These are phyloP conservation scores for Cladosporium colombiae DNA, from an alignment of 2,329 filamentous ascomycete genomes.

Conservation along the genomic window DNA sequence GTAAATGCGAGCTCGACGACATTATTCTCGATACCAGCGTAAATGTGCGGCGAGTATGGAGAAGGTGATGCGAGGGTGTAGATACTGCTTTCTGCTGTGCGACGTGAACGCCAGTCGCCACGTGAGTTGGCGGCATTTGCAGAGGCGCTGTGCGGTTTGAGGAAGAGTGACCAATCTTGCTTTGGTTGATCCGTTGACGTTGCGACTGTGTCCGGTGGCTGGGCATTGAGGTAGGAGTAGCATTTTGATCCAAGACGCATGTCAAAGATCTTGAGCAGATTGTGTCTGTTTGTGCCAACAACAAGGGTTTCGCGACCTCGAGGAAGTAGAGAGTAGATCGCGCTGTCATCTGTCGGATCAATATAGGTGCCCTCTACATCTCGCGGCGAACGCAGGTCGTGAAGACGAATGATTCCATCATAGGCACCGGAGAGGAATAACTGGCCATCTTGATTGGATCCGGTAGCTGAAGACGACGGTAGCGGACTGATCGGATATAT, in stretches of 20 bases:
- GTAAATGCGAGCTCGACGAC: conserved; percentile 49
- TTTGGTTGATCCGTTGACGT: not conserved
- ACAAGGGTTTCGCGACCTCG: conserved; percentile 60
- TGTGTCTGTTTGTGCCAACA: conserved; percentile 58
- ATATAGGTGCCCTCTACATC: conserved; percentile 50
- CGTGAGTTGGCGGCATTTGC: not conserved
- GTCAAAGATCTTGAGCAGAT: conserved; percentile 64
- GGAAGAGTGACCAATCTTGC: conserved; percentile 48
- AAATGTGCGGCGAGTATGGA: conserved; percentile 46
- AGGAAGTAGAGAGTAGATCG: conserved; percentile 60
- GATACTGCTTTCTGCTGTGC: conserved; percentile 31
- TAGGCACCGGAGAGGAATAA: conserved; percentile 63
- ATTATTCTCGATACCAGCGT: conserved; percentile 50
- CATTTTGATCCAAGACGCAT: conserved; percentile 50
- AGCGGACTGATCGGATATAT: conserved; percentile 51
- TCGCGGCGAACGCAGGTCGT: conserved; percentile 59
- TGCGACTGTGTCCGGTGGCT: not conserved
- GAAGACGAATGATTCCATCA: conserved; percentile 59
- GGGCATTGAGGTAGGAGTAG: conserved; percentile 35
- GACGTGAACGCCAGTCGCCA: conserved; percentile 23
- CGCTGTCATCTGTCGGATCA: conserved; percentile 59
- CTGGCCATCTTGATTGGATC: conserved; percentile 44
- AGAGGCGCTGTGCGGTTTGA: conserved; percentile 39
- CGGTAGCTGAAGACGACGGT: conserved; percentile 31
- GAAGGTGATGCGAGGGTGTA: conserved; percentile 52